Conservation (phyloP, 805 yeast genomes). For the Starmerella powellii region DNA sequence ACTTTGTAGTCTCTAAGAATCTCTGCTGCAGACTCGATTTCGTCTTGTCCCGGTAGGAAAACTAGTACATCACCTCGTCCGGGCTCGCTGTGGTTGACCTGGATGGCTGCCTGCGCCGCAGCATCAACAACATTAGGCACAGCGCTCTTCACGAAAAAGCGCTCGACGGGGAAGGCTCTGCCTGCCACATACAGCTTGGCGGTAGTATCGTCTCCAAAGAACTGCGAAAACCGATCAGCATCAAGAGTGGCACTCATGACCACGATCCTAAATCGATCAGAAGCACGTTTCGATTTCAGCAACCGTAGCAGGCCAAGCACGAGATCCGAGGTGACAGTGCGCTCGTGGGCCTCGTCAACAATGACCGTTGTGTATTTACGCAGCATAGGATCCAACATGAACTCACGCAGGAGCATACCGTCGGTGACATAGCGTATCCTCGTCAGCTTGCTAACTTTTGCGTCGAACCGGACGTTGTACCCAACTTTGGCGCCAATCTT, state of each 20-base stretch:
- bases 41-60: constrained; percentile 94
- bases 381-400: constrained; percentile 61
- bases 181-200: constrained; percentile 87
- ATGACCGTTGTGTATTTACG: constrained; percentile 60
- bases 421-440: constrained; percentile 80
- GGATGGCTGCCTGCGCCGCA: constrained; percentile 58
- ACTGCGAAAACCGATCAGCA: constrained; percentile 70
- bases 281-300: constrained; percentile 41
- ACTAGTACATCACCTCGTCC: constrained; percentile 77
- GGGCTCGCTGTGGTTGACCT: constrained; percentile 65
- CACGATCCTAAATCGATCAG: constrained; percentile 48
- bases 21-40: constrained; percentile 73
- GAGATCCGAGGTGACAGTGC: constrained; percentile 84
- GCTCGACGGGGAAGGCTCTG: constrained; percentile 70
- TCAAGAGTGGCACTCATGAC: constrained; percentile 96
- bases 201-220: constrained; percentile 49
- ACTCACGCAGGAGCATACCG: constrained; percentile 91
- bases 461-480: constrained; percentile 84
- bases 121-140: constrained; percentile 78
- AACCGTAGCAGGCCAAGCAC: constrained; percentile 78
- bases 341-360: constrained; percentile 95
- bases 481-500: constrained; percentile 73
- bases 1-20: constrained; percentile 40
- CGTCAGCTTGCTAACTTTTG: constrained; percentile 47
- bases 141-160: constrained; percentile 50